Percentiles rank a stretch among this genome's conserved stretches.
Evolutionary conservation across 768 basidiomycete species (phyloP).

Genomic region (Suillus hirtellus): DNA sequence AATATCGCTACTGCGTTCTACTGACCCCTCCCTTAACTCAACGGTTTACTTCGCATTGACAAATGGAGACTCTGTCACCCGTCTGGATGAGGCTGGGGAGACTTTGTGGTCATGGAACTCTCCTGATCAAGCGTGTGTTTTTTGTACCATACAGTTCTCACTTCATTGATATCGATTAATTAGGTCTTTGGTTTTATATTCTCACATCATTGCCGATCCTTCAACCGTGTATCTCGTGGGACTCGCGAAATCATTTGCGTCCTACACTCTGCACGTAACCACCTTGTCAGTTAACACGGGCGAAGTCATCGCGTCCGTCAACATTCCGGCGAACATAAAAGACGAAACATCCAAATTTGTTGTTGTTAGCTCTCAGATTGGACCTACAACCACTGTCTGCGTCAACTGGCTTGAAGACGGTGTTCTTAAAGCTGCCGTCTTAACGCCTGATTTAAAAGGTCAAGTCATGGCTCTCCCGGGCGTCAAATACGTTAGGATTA

Average conservation of each 20-base stretch:
- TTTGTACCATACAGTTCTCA: conserved; percentile 8
- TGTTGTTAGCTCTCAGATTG: conserved; percentile 27
- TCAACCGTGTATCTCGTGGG: conserved; percentile 58
- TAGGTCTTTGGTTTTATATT: conserved; percentile 67
- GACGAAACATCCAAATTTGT: conserved; percentile 38
- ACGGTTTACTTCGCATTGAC: conserved; percentile 50
- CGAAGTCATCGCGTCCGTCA: conserved; percentile 44
- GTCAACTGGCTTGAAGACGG: conserved; percentile 49
- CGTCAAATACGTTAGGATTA: conserved; percentile 48
- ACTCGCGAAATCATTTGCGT: conserved; percentile 41
- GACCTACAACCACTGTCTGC: conserved; percentile 18
- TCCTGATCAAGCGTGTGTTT: conserved; percentile 61
- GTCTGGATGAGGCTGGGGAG: conserved; percentile 54
- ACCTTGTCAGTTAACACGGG: conserved; percentile 59
- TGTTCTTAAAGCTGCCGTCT: conserved; percentile 47
- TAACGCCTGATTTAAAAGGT: conserved; percentile 47
- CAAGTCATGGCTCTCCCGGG: conserved; percentile 46
- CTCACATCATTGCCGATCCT: conserved; percentile 56
- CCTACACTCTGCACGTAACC: conserved; percentile 69
- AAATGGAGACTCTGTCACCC: conserved; percentile 59
- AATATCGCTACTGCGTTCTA: conserved; percentile 44
- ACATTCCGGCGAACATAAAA: conserved; percentile 54
- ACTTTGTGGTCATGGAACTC: conserved; percentile 73
- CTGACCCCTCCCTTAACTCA: conserved; percentile 35
- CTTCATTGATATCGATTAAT: neutral